Conservation (phyloP, 345 rosid genomes). For the Mercurialis annua region DNA sequence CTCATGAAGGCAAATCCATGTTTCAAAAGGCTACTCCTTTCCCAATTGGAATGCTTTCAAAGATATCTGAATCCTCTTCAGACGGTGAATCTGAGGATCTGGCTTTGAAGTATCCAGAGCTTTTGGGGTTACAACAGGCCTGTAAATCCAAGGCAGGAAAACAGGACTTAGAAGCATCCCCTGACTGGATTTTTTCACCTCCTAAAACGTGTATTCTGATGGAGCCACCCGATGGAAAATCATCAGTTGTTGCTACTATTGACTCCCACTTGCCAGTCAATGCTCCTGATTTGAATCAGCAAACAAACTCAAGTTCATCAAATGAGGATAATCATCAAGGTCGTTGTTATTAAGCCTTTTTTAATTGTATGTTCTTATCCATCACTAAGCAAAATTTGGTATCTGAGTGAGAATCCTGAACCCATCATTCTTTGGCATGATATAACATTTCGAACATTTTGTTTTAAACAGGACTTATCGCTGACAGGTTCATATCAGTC, state of each 20-base stretch:
- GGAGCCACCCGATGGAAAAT: constrained; percentile 54
- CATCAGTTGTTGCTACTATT: constrained; percentile 18
- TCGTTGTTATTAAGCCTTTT: too few species aligned
- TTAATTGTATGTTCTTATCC: too few species aligned
- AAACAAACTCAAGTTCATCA: constrained; percentile 5
- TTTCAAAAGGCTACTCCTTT: constrained; percentile 51
- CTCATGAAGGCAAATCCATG: constrained; percentile 27
- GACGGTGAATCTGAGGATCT: constrained; percentile 44
- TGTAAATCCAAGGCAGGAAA: constrained; percentile 36
- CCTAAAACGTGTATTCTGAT: constrained; percentile 77
- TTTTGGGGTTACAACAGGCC: constrained; percentile 51
- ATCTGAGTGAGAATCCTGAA: too few species aligned
- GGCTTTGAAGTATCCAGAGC: constrained; percentile 66
- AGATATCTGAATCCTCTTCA: constrained; percentile 57
- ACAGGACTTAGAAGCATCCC: constrained; percentile 55
- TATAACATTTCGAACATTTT: background rate
- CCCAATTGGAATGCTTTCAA: constrained; percentile 41
- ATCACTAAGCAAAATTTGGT: too few species aligned
- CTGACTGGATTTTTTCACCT: constrained; percentile 82
- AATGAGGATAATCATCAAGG: constrained; percentile 19
- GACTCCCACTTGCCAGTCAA: constrained; percentile 14
- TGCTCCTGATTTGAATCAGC: constrained; percentile 20
- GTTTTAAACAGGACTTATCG: constrained; percentile 28
- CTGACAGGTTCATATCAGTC: constrained; percentile 22
- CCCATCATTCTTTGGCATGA: background rate